These are phyloP conservation scores for Blastocystis sp. DNA, from an alignment of 352 stramenopile genomes.

Conservation along the genomic window DNA sequence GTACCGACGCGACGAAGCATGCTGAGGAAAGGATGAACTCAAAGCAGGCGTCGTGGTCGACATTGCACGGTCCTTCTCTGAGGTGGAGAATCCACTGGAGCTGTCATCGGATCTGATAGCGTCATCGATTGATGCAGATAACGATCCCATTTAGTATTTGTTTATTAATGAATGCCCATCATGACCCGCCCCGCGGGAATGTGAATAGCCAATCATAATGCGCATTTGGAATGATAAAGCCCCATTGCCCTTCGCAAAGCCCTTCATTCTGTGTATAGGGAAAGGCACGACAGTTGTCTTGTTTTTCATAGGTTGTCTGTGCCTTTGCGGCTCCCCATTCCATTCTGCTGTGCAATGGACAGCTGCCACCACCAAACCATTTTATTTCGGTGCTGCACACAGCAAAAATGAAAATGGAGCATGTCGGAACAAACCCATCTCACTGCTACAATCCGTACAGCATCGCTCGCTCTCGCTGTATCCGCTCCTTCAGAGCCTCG, in stretches of 20 bases:
- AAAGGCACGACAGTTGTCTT: neutral
- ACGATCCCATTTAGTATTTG: neutral
- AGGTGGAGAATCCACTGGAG: neutral
- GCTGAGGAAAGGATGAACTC: neutral
- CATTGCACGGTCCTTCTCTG: neutral
- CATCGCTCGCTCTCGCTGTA: slow-evolving; percentile 37
- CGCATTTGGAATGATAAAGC: neutral
- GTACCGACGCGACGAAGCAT: neutral
- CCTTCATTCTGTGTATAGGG: too few species aligned
- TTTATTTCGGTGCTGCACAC: too few species aligned
- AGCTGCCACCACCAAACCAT: too few species aligned
- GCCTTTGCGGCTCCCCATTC: neutral
- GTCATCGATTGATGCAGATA: neutral
- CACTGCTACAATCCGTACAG: neutral
- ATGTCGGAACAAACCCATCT: neutral
- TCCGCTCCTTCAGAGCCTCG: slow-evolving; percentile 12
- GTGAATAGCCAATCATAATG: neutral
- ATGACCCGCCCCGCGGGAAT: neutral
- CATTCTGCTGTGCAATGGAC: neutral
- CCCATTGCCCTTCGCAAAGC: too few species aligned
- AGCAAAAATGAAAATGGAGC: neutral
- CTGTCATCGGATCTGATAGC: neutral
- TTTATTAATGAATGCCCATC: neutral
- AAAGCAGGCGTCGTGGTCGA: neutral
- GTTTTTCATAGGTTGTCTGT: neutral